A percentile compares a stretch with the other conserved stretches of the same genome.
phyloP scores from a whole-genome alignment of 2,329 filamentous ascomycete genomes.

The Colletotrichum graminicola region DNA sequence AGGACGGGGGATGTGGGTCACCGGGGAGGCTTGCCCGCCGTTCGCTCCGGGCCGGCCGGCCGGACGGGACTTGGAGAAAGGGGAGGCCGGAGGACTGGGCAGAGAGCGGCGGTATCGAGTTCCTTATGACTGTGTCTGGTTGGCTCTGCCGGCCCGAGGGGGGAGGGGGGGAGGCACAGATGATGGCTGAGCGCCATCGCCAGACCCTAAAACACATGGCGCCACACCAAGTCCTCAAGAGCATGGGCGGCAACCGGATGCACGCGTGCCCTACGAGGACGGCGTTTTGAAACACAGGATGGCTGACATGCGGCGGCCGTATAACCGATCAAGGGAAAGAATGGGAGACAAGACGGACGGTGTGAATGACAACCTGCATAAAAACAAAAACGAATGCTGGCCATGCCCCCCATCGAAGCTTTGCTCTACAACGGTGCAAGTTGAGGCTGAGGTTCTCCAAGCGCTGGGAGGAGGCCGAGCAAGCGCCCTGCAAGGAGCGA shows the following conservation, averaged over 20 bases:
- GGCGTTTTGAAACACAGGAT: not conserved
- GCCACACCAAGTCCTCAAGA: not conserved
- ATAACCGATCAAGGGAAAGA: not conserved
- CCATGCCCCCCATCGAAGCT: too few relatives aligned
- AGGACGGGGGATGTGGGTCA: slow-evolving; percentile 29
- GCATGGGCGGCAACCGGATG: not conserved
- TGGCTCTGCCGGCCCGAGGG: not conserved
- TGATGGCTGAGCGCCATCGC: too few relatives aligned
- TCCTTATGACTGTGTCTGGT: not conserved
- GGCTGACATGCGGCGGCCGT: not conserved
- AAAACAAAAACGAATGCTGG: too few relatives aligned
- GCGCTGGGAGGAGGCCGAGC: slow-evolving; percentile 4
- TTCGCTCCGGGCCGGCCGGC: slow-evolving; percentile 25
- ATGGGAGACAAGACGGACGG: not conserved
- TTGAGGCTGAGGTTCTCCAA: slow-evolving; percentile 27
- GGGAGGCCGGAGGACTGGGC: not conserved
- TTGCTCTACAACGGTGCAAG: slow-evolving; percentile 5
- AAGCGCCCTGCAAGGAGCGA: slow-evolving; percentile 29
- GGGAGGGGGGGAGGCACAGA: too few relatives aligned
- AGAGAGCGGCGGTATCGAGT: slow-evolving; percentile 6
- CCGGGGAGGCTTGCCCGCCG: slow-evolving; percentile 5
- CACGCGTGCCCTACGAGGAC: slow-evolving; percentile 5
- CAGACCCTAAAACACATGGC: not conserved
- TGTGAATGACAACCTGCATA: not conserved
- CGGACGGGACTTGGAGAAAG: slow-evolving; percentile 7